Evolutionary conservation across 371 early-diverging fungal genomes (phyloP).

Genomic region (Syncephalastrum monosporum): DNA sequence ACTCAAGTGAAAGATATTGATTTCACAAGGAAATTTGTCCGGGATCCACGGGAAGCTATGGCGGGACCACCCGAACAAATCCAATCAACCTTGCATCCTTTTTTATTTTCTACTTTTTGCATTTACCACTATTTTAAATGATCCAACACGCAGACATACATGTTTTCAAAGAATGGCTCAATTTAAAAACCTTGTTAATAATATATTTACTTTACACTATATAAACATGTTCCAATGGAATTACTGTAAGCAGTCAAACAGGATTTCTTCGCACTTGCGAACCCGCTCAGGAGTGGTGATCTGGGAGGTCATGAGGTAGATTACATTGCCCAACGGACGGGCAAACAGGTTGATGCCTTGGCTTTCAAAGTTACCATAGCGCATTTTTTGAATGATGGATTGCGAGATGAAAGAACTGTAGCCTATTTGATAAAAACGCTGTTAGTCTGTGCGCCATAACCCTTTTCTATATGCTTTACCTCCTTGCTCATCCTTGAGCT

Average conservation of each 20-base stretch:
- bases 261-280: constrained; percentile 49
- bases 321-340: constrained; percentile 75
- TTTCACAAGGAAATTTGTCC: not conserved
- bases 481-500: constrained; percentile 56
- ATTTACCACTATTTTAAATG: constrained; percentile 3
- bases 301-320: constrained; percentile 77
- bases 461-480: constrained; percentile 13
- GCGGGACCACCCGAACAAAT: constrained; percentile 1
- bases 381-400: constrained; percentile 47
- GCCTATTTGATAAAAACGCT: constrained; percentile 24
- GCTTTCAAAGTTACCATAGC: constrained; percentile 35
- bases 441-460: not conserved
- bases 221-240: not conserved
- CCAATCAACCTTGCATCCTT: not conserved
- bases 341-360: constrained; percentile 53
- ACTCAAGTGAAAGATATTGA: constrained; percentile 16
- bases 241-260: constrained; percentile 19
- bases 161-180: too few relatives aligned
- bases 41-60: not conserved
- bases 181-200: too few relatives aligned
- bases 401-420: constrained; percentile 59
- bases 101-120: not conserved
- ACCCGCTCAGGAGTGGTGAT: constrained; percentile 53
- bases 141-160: too few relatives aligned
- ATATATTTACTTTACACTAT: too few relatives aligned